Evolutionary conservation across 2,329 filamentous ascomycete species (phyloP).

Genomic region (Cladorrhinum sp.): DNA sequence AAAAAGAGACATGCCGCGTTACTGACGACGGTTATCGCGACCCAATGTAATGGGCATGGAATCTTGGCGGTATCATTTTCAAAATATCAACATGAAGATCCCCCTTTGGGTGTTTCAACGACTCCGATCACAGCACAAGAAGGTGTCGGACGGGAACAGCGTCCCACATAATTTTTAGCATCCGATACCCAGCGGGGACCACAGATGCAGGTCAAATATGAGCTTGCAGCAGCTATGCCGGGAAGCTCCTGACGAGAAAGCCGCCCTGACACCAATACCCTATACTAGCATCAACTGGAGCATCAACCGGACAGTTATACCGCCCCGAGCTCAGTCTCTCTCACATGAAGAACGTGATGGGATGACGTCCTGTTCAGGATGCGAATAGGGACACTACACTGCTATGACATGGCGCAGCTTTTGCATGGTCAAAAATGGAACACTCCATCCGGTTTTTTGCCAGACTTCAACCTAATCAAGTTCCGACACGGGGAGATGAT

Average conservation of each 20-base stretch:
- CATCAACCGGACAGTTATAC: background rate
- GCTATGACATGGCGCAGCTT: background rate
- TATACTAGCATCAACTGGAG: background rate
- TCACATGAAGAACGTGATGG: background rate
- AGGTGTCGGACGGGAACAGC: background rate
- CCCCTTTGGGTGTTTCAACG: constrained; percentile 18
- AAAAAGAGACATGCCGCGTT: background rate
- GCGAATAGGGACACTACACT: background rate
- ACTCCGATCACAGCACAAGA: constrained; percentile 1
- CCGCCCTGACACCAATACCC: background rate
- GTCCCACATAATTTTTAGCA: constrained; percentile 7
- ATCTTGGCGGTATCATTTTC: constrained; percentile 9
- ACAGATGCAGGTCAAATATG: background rate
- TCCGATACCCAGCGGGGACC: background rate
- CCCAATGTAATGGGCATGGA: background rate
- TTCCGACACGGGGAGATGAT: background rate
- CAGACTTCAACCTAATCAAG: background rate
- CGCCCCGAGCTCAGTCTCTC: background rate
- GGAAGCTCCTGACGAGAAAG: background rate
- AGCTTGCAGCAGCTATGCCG: background rate
- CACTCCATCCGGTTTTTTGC: background rate
- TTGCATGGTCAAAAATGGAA: background rate
- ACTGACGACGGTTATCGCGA: background rate
- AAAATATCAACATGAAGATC: constrained; percentile 12
- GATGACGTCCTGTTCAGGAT: background rate